phyloP scores from a whole-genome alignment of 2,329 filamentous ascomycete species.

The Calonectria pseudoturangicola region DNA sequence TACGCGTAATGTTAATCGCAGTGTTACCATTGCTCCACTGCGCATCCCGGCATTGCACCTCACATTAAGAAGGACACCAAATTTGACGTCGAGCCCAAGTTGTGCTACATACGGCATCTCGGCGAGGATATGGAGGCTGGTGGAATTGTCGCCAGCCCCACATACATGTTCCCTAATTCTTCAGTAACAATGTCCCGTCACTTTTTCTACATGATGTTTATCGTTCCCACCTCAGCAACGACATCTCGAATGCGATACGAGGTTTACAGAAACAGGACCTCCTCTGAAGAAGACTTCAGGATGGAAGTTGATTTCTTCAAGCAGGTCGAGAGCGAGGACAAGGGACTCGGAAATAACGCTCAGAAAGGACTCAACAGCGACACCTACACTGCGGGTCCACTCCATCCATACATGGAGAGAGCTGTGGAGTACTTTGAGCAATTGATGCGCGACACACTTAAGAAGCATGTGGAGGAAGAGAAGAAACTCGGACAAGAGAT shows the following conservation, averaged over 20 bases:
- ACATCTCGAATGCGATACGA: constrained; percentile 34
- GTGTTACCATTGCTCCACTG: constrained; percentile 37
- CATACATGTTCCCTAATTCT: constrained; percentile 37
- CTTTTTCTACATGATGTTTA: constrained; percentile 38
- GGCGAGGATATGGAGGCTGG: constrained; percentile 32
- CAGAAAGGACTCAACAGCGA: constrained; percentile 30
- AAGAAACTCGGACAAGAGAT: constrained; percentile 10
- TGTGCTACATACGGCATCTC: constrained; percentile 25
- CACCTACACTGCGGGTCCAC: constrained; percentile 25
- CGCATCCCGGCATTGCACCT: constrained; percentile 29
- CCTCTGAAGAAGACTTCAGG: not conserved
- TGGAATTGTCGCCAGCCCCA: constrained; percentile 27
- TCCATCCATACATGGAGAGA: constrained; percentile 34
- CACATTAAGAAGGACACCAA: constrained; percentile 34
- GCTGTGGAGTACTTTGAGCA: constrained; percentile 31
- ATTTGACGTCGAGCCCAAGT: constrained; percentile 26
- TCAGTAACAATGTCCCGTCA: constrained; percentile 34
- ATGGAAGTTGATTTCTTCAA: constrained; percentile 22
- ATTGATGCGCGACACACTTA: constrained; percentile 2
- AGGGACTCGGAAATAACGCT: constrained; percentile 27
- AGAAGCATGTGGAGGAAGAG: constrained; percentile 27
- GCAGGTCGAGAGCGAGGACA: constrained; percentile 32
- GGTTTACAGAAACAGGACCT: constrained; percentile 34
- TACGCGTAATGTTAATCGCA: not conserved
- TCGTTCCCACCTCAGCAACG: constrained; percentile 27